These are phyloP conservation scores for Gossypium davidsonii DNA, from an alignment of 441 rosid species.

Conservation along the genomic window DNA sequence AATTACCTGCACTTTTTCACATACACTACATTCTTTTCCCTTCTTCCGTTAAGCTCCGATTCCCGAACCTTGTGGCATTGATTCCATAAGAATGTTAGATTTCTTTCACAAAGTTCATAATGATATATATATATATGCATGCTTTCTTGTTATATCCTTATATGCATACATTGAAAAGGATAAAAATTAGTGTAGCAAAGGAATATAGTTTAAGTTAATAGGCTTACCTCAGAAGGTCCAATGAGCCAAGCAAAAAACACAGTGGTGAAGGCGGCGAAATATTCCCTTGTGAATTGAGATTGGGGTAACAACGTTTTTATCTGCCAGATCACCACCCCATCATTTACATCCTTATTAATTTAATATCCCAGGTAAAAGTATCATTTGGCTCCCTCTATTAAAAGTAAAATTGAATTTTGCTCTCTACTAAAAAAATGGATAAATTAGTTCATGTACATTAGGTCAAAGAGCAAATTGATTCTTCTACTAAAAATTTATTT, in stretches of 20 bases:
- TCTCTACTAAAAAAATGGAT: too few relatives aligned
- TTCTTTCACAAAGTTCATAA: not conserved
- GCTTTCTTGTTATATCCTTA: not conserved
- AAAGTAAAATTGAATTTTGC: too few relatives aligned
- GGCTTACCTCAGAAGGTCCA: slow-evolving; percentile 73
- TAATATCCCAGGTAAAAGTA: not conserved
- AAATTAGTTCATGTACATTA: too few relatives aligned
- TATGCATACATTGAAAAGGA: too few relatives aligned
- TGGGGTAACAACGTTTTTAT: slow-evolving; percentile 51
- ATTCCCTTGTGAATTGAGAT: slow-evolving; percentile 61
- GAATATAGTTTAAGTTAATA: not conserved
- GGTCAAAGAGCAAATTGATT: too few relatives aligned
- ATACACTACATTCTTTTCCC: slow-evolving; percentile 76
- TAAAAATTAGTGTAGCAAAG: too few relatives aligned
- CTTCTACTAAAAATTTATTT: too few relatives aligned
- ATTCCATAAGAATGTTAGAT: not conserved
- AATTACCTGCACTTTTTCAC: slow-evolving; percentile 83
- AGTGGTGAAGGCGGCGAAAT: slow-evolving; percentile 76
- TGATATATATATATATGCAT: not conserved
- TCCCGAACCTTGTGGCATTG: slow-evolving; percentile 57
- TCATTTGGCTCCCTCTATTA: too few relatives aligned
- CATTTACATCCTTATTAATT: not conserved
- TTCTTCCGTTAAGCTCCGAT: slow-evolving; percentile 65
- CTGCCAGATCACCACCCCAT: slow-evolving; percentile 30
- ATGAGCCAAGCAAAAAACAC: slow-evolving; percentile 77